Percentiles rank a stretch among this genome's conserved stretches.
These are phyloP conservation scores for Ascobolus immersus DNA, from an alignment of 495 filamentous ascomycete genomes.

Conservation along the genomic window DNA sequence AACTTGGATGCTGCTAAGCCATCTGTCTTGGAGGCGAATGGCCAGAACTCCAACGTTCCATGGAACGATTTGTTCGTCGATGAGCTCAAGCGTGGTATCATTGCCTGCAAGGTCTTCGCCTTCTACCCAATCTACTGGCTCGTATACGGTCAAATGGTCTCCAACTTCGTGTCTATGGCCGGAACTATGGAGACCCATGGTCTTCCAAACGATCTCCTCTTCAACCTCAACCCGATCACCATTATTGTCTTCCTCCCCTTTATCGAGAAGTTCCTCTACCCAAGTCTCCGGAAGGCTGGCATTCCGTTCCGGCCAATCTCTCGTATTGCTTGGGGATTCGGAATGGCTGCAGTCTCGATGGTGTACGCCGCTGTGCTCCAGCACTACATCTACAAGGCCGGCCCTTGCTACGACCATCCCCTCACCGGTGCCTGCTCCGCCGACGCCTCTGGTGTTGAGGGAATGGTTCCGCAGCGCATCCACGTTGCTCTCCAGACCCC, in stretches of 20 bases:
- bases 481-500: conserved; percentile 20
- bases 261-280: conserved; percentile 25
- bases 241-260: conserved; percentile 24
- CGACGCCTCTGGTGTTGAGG: too few relatives aligned
- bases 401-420: conserved; percentile 28
- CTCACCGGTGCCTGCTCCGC: conserved; percentile 20
- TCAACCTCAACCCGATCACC: conserved; percentile 17
- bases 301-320: conserved; percentile 26
- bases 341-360: conserved; percentile 21
- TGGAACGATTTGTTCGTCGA: conserved; percentile 33
- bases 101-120: conserved; percentile 29
- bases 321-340: conserved; percentile 26
- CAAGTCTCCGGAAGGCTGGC: conserved; percentile 17
- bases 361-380: conserved; percentile 26
- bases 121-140: conserved; percentile 51
- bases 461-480: conserved; percentile 16
- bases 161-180: conserved; percentile 30
- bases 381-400: conserved; percentile 20
- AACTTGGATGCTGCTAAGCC: conserved; percentile 37
- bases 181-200: conserved; percentile 24
- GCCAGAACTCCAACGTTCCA: conserved; percentile 18
- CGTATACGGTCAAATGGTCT: conserved; percentile 28
- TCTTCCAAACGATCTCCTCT: conserved; percentile 27
- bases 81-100: conserved; percentile 30
- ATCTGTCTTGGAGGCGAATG: conserved; percentile 25